Conservation (phyloP, 208 protist genomes). For the Balamuthia mandrillaris region DNA sequence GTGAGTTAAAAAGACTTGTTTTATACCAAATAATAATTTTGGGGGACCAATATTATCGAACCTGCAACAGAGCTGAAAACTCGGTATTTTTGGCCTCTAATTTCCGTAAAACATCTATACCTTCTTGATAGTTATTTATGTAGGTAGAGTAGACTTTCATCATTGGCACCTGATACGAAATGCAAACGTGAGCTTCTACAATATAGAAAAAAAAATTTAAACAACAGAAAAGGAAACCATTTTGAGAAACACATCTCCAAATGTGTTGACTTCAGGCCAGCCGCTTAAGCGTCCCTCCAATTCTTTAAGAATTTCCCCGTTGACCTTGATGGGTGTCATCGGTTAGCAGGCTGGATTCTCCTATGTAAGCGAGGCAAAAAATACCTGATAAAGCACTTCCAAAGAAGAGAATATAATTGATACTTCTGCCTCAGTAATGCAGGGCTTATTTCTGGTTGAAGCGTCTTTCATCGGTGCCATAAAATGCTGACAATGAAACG, state of each 20-base stretch:
- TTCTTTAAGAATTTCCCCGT: not conserved
- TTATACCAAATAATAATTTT: too few relatives aligned
- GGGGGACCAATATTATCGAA: too few relatives aligned
- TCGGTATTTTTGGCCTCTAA: too few relatives aligned
- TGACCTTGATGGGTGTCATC: not conserved
- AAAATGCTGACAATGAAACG: too few relatives aligned
- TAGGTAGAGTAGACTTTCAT: too few relatives aligned
- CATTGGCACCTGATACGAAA: too few relatives aligned
- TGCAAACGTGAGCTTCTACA: too few relatives aligned
- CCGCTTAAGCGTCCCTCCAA: not conserved
- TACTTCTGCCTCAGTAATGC: conserved; percentile 7
- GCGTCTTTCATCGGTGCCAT: not conserved
- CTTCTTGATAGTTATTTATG: too few relatives aligned
- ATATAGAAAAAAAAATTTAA: not conserved
- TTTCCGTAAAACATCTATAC: too few relatives aligned
- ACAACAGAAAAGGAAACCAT: not conserved
- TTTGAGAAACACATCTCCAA: conserved; percentile 18
- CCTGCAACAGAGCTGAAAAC: too few relatives aligned
- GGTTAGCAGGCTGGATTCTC: not conserved
- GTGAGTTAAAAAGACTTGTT: too few relatives aligned
- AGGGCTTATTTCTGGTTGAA: not conserved
- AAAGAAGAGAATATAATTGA: not conserved
- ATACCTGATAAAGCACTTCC: conserved; percentile 7
- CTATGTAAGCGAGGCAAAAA: not conserved
- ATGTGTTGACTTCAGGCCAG: conserved; percentile 31